Evolutionary conservation across 1,284 basidiomycete species (phyloP).

Genomic region (Thecaphora thlaspeos): DNA sequence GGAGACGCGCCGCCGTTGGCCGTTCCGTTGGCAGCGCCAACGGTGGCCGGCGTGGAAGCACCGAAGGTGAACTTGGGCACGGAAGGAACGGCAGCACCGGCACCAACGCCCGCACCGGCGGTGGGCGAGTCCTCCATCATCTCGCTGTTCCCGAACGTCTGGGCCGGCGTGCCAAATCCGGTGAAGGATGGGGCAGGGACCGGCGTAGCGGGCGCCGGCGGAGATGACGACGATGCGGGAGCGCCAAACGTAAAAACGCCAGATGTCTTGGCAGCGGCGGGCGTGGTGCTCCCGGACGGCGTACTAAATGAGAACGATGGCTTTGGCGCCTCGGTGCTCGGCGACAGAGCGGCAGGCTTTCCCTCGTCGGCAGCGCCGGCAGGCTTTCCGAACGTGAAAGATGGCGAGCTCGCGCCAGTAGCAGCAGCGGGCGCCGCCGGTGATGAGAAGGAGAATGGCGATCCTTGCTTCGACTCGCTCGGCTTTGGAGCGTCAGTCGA

Average conservation of each 20-base stretch:
- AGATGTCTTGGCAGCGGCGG: neutral
- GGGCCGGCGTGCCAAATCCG: neutral
- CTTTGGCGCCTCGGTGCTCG: slow-evolving; percentile 15
- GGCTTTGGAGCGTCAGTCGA: neutral
- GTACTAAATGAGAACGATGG: slow-evolving; percentile 30
- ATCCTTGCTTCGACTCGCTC: slow-evolving; percentile 1
- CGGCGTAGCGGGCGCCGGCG: neutral
- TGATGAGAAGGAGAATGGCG: slow-evolving; percentile 10
- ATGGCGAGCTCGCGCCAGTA: slow-evolving; percentile 1
- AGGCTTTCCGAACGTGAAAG: slow-evolving; percentile 8
- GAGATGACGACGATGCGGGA: neutral
- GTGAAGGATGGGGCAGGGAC: neutral
- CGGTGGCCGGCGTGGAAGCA: neutral
- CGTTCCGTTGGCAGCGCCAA: neutral
- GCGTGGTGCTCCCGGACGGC: neutral
- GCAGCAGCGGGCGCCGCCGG: neutral
- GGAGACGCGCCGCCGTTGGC: slow-evolving; percentile 6
- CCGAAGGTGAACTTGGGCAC: slow-evolving; percentile 5
- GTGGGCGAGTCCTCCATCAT: slow-evolving; percentile 40
- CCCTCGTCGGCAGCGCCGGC: neutral
- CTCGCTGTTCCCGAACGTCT: slow-evolving; percentile 6
- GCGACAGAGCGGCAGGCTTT: slow-evolving; percentile 2
- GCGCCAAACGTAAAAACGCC: neutral
- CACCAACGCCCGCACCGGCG: neutral
- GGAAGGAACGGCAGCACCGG: neutral